phyloP scores from a whole-genome alignment of 257 asterid species.

The Solanum dulcamara region DNA sequence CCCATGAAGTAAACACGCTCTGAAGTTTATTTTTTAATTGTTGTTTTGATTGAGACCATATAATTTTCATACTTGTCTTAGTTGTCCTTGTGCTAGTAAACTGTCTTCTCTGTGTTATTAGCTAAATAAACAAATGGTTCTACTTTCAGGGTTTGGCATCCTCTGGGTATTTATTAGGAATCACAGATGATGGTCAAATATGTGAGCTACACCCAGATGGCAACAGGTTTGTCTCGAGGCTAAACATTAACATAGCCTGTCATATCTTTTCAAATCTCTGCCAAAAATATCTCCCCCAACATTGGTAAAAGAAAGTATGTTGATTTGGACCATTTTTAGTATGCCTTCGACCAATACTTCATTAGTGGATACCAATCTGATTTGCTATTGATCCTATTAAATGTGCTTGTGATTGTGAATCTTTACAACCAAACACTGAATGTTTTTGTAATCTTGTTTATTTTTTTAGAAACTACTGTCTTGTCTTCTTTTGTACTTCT shows the following conservation, averaged over 20 bases:
- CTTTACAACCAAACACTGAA: background rate
- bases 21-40: background rate
- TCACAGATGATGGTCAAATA: conserved; percentile 58
- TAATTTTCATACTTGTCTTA: background rate
- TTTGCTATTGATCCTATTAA: background rate
- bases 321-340: background rate
- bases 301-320: background rate
- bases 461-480: background rate
- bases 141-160: conserved; percentile 63
- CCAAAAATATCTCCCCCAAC: background rate
- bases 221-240: conserved; percentile 46
- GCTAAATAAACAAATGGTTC: background rate
- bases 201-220: conserved; percentile 99
- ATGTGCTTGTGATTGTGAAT: background rate
- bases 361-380: background rate
- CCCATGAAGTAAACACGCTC: background rate
- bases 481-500: background rate
- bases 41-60: background rate
- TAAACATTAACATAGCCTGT: background rate
- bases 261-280: background rate
- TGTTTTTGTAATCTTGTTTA: background rate
- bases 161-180: conserved; percentile 66
- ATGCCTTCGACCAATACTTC: background rate
- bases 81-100: background rate
- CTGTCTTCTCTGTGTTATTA: background rate